These are phyloP conservation scores for Psilocybe cyanescens DNA, from an alignment of 768 basidiomycete genomes.

Conservation along the genomic window DNA sequence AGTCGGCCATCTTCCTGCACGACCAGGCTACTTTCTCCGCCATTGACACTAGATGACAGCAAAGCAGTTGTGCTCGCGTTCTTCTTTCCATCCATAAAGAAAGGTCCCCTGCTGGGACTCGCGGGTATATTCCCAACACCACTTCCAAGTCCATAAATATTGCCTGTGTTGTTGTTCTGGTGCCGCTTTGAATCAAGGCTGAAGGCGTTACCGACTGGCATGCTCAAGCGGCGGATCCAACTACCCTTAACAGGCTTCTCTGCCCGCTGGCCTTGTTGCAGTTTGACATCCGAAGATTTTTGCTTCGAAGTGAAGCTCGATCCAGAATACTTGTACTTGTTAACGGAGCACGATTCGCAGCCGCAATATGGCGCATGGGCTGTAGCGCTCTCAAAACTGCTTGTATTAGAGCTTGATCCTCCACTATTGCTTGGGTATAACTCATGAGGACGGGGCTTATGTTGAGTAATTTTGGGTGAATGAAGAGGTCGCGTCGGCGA, in stretches of 20 bases:
- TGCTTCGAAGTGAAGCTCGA: constrained; percentile 25
- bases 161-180: constrained; percentile 26
- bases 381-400: constrained; percentile 19
- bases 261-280: not conserved
- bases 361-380: constrained; percentile 68
- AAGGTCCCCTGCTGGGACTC: constrained; percentile 30
- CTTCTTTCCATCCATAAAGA: constrained; percentile 53
- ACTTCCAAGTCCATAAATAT: constrained; percentile 28
- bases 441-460: constrained; percentile 27
- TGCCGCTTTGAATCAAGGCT: constrained; percentile 57
- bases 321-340: constrained; percentile 50
- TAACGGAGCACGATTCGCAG: constrained; percentile 64
- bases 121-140: constrained; percentile 28
- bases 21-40: constrained; percentile 8
- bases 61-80: constrained; percentile 45
- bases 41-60: constrained; percentile 29
- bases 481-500: constrained; percentile 19
- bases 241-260: constrained; percentile 57
- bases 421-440: constrained; percentile 17
- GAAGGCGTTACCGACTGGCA: constrained; percentile 69
- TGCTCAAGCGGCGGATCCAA: constrained; percentile 79
- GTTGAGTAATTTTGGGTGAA: constrained; percentile 16
- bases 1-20: constrained; percentile 55
- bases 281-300: constrained; percentile 22
- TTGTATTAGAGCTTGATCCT: constrained; percentile 16